Conservation (phyloP, 805 yeast genomes). For the Ogataea angusta region DNA sequence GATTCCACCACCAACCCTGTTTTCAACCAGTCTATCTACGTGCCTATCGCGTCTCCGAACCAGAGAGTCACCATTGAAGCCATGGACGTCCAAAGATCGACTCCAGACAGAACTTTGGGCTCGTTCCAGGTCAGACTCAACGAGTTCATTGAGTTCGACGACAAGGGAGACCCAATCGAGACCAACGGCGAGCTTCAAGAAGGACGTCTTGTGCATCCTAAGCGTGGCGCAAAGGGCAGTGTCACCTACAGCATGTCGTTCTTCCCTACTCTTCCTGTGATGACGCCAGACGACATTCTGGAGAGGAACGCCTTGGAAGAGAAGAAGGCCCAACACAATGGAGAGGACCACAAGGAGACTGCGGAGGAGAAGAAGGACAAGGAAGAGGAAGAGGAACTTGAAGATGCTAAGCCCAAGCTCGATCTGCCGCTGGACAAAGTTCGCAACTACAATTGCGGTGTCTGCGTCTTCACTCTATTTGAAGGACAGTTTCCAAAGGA, state of each 20-base stretch:
- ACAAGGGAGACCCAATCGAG: constrained; percentile 57
- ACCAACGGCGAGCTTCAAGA: constrained; percentile 54
- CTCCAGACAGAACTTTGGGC: constrained; percentile 88
- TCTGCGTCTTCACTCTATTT: constrained; percentile 62
- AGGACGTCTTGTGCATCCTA: constrained; percentile 60
- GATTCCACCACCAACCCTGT: constrained; percentile 72
- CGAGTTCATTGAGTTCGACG: constrained; percentile 67
- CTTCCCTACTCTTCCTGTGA: constrained; percentile 79
- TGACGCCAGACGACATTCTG: constrained; percentile 66
- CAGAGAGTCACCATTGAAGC: constrained; percentile 83
- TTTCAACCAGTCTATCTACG: constrained; percentile 80
- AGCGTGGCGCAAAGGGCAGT: constrained; percentile 81
- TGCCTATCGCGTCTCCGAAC: constrained; percentile 77
- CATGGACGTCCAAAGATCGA: constrained; percentile 80
- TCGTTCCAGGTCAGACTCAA: constrained; percentile 65
- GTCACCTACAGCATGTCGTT: constrained; percentile 73
- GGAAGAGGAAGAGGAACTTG: constrained; percentile 35
- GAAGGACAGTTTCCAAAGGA: constrained; percentile 58
- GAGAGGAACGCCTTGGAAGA: constrained; percentile 31
- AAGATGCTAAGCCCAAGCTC: constrained; percentile 39
- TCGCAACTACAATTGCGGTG: constrained; percentile 64
- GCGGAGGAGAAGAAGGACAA: constrained; percentile 26
- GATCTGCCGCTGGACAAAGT: constrained; percentile 59
- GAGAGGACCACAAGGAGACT: neutral
- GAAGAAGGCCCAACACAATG: constrained; percentile 23